A percentile compares a stretch with the other conserved stretches of the same genome.
These are phyloP conservation scores for Chlorociboria aeruginascens DNA, from an alignment of 495 filamentous ascomycete species.

Conservation along the genomic window DNA sequence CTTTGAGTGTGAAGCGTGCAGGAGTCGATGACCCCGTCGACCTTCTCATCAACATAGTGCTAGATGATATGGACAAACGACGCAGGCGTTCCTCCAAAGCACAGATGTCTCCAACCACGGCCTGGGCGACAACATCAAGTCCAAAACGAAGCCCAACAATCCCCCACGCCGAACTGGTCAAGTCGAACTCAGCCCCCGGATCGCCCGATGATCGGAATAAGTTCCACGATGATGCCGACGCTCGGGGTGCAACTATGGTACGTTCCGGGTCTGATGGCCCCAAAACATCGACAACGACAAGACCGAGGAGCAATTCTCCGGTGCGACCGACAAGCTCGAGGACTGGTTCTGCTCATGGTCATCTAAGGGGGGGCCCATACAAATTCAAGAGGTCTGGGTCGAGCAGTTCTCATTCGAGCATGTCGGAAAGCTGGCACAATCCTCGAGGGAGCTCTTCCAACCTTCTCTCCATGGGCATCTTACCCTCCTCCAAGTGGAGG, in stretches of 20 bases:
- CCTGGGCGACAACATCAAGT: conserved; percentile 49
- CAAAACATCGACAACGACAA: conserved; percentile 26
- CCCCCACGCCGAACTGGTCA: conserved; percentile 42
- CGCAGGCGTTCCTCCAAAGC: conserved; percentile 77
- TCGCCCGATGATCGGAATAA: conserved; percentile 43
- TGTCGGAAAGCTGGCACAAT: conserved; percentile 56
- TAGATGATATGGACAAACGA: conserved; percentile 91
- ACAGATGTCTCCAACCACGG: conserved; percentile 61
- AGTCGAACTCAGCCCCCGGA: conserved; percentile 47
- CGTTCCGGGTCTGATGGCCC: conserved; percentile 17
- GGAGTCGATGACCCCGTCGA: conserved; percentile 83
- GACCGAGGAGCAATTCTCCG: conserved; percentile 68
- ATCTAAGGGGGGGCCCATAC: conserved; percentile 43
- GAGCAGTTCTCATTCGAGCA: conserved; percentile 82
- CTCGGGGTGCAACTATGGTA: conserved; percentile 6
- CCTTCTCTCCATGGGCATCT: conserved; percentile 46
- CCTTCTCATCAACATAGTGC: conserved; percentile 78
- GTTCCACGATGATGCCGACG: conserved; percentile 10
- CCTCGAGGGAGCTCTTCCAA: conserved; percentile 59
- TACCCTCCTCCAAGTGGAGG: conserved; percentile 83
- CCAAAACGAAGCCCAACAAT: conserved; percentile 43
- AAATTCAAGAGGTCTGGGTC: conserved; percentile 78
- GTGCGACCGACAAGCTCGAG: conserved; percentile 60
- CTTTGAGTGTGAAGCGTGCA: conserved; percentile 78
- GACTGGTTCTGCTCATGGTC: conserved; percentile 45